A percentile compares a stretch with the other conserved stretches of the same genome.
Conservation (phyloP, 441 rosid species). For the Populus tomentosa region DNA sequence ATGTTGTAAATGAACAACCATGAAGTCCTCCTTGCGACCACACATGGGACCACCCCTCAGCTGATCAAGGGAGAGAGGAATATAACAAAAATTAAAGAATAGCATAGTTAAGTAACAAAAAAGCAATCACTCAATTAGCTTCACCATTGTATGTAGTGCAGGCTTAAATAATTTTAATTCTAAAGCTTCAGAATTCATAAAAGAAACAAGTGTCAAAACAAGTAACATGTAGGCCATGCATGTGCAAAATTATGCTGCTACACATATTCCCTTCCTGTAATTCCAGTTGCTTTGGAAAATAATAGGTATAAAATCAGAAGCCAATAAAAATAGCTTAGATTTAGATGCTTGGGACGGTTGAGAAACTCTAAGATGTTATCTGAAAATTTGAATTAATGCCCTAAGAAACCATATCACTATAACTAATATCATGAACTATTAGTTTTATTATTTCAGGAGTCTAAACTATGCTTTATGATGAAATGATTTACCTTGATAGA, state of each 20-base stretch:
- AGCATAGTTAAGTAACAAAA: background rate
- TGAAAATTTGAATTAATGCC: background rate
- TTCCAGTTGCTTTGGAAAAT: background rate
- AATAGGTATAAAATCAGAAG: background rate
- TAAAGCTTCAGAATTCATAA: background rate
- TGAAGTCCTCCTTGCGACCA: slow-evolving; percentile 51
- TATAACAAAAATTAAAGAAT: slow-evolving; percentile 4
- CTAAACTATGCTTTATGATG: background rate
- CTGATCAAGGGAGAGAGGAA: slow-evolving; percentile 28
- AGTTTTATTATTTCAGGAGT: background rate
- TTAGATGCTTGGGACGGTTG: background rate
- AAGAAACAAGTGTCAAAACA: background rate
- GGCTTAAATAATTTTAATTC: background rate
- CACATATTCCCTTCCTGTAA: background rate
- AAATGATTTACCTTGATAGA: background rate
- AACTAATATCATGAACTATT: background rate
- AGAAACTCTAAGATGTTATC: background rate
- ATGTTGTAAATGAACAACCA: slow-evolving; percentile 53
- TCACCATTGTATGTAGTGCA: background rate
- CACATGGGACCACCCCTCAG: slow-evolving; percentile 39
- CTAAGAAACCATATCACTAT: background rate
- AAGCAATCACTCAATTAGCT: background rate
- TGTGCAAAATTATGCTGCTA: background rate
- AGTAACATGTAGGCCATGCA: background rate
- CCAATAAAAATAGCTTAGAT: background rate